These are phyloP conservation scores for Torulaspora indica DNA, from an alignment of 805 yeast genomes.

Conservation along the genomic window DNA sequence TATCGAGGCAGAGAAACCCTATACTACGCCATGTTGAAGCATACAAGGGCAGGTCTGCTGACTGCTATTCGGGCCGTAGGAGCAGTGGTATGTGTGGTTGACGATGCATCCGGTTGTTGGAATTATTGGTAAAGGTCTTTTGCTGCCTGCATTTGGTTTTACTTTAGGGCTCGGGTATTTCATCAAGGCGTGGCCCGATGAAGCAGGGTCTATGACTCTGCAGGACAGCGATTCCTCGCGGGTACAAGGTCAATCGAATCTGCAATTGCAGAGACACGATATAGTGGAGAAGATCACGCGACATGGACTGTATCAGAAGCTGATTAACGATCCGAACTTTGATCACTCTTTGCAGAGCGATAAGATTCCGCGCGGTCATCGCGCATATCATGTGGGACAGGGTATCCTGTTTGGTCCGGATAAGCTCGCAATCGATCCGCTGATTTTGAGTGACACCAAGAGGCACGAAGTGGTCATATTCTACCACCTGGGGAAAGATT, in stretches of 20 bases:
- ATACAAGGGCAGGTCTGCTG: no score
- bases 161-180: constrained; percentile 28
- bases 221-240: constrained; percentile 6
- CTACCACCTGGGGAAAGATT: constrained; percentile 62
- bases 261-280: constrained; percentile 28
- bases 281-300: constrained; percentile 26
- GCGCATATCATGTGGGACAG: constrained; percentile 58
- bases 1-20: no score
- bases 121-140: constrained; percentile 18
- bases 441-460: constrained; percentile 50
- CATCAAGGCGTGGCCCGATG: constrained; percentile 34
- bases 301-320: constrained; percentile 20
- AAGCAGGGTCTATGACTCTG: constrained; percentile 19
- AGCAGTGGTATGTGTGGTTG: background rate
- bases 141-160: constrained; percentile 32
- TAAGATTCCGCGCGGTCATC: constrained; percentile 55
- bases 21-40: no score
- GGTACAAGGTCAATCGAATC: constrained; percentile 24
- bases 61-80: no score
- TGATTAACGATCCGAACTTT: constrained; percentile 17
- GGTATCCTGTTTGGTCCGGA: constrained; percentile 68
- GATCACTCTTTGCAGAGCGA: constrained; percentile 38
- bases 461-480: constrained; percentile 57
- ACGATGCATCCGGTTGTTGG: constrained; percentile 1
- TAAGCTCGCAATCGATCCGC: constrained; percentile 70